Base-by-base conservation (phyloP, 1,284 basidiomycete species). In the Ustilago crameri region DNA sequence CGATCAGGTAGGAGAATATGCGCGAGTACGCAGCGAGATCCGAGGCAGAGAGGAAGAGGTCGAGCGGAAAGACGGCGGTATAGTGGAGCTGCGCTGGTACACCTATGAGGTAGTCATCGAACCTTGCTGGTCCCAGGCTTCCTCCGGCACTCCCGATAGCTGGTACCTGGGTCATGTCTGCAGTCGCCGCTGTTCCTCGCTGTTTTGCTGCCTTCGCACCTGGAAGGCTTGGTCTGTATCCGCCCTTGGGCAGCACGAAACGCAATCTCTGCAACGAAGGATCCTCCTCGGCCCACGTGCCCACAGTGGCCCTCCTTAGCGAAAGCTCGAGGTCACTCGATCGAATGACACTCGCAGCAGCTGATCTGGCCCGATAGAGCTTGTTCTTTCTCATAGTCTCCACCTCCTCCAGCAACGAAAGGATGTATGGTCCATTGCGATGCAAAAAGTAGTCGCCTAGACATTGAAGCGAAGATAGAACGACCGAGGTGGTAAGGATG, bases 381-480 rank as follows among this genome's bases (percentile, higher is more conserved):
- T 73, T 67, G 50, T 65, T 64, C 45, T 68, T 64, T 10, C 93
- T 91, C 30, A 95, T 86, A 71, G 93, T 92, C 82, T 93, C 89
- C 88, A 23, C 88, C 87, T 32, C 83, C 88, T 83, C 38, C 79
- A 49, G 80, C 37, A 93, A 86, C 0, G 91, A 89, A 9, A 92
- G 86, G 41, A 89, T 87, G 77, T 92, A 94, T 81, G 94, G 91
- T 24, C 93, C 93, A 75, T 94, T 92, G 48, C 93, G 89, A 44
- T 93, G 86, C 12, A 95, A 87, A 79, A 95, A 94, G 83, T 73
- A 76, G 50, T 67, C 47, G 24, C 56, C 57, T 89, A 92, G 83
- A 5, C 89, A 88, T 58, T 91, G 87, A 12, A 92, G 87, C 0
- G 91, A 89, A 23, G 89, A 90, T 64, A 91, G 89, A 0, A 95